Percentiles rank a stretch among this genome's conserved stretches.
These are phyloP conservation scores for Tricholoma flavovirens DNA, from an alignment of 768 basidiomycete genomes.

Conservation along the genomic window DNA sequence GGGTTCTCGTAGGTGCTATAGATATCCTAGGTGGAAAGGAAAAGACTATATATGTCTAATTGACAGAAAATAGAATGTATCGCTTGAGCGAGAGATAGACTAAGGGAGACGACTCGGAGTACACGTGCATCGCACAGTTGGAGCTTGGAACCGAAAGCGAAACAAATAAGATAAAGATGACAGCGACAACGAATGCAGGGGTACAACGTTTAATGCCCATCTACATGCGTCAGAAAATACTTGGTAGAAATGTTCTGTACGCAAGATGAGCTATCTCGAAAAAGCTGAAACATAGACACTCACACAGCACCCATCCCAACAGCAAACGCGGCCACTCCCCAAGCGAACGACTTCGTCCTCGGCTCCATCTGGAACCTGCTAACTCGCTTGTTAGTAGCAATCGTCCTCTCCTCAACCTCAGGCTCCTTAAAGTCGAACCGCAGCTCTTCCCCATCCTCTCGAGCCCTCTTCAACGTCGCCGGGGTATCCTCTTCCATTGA, in stretches of 20 bases:
- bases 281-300: conserved; percentile 24
- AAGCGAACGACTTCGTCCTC: conserved; percentile 68
- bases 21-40: neutral
- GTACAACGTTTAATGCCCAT: conserved; percentile 2
- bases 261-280: conserved; percentile 5
- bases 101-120: too few relatives aligned
- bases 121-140: conserved; percentile 7
- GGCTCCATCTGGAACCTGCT: conserved; percentile 53
- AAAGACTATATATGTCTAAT: neutral
- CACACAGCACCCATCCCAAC: conserved; percentile 78
- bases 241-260: conserved; percentile 53
- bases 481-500: conserved; percentile 37
- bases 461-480: conserved; percentile 43
- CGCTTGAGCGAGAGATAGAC: neutral
- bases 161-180: conserved; percentile 2
- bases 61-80: neutral
- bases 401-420: conserved; percentile 47
- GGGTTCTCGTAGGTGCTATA: neutral
- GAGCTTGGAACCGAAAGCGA: neutral
- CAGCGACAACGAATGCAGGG: conserved; percentile 9
- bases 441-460: conserved; percentile 48
- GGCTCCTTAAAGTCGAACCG: conserved; percentile 68
- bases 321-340: conserved; percentile 83
- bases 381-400: conserved; percentile 59
- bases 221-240: conserved; percentile 41